Percentiles rank a stretch among this genome's conserved stretches.
Conservation (phyloP, 2,329 filamentous ascomycete genomes). For the Pestalotiopsis fici region DNA sequence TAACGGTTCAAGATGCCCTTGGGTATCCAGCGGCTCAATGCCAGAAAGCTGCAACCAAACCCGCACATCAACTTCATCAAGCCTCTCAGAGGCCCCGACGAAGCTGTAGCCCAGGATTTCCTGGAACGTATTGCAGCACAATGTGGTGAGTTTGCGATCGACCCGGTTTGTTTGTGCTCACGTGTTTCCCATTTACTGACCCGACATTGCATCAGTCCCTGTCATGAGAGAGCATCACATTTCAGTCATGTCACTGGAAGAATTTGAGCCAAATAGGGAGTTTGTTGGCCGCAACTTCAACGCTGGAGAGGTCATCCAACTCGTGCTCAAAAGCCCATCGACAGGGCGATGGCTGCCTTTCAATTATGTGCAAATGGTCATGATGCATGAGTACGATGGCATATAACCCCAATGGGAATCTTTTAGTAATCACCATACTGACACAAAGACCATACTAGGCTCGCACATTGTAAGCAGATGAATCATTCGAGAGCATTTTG, state of each 20-base stretch:
- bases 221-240: conserved; percentile 69
- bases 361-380: conserved; percentile 86
- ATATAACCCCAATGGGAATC: not conserved
- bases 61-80: conserved; percentile 84
- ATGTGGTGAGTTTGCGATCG: conserved; percentile 54
- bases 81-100: conserved; percentile 66
- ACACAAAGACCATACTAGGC: conserved; percentile 30
- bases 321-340: conserved; percentile 71
- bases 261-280: conserved; percentile 78
- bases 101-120: conserved; percentile 67
- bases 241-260: conserved; percentile 71
- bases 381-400: conserved; percentile 75
- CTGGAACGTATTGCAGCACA: conserved; percentile 78
- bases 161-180: not conserved
- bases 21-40: conserved; percentile 78
- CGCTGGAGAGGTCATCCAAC: conserved; percentile 81
- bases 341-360: conserved; percentile 77
- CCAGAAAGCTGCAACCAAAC: conserved; percentile 73
- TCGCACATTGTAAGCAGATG: conserved; percentile 90
- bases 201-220: conserved; percentile 48
- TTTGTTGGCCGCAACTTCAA: conserved; percentile 92
- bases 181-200: not conserved
- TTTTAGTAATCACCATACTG: not conserved
- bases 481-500: conserved; percentile 84
- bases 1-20: conserved; percentile 64